A percentile compares a stretch with the other conserved stretches of the same genome.
phyloP scores from a whole-genome alignment of 2,329 filamentous ascomycete genomes.

The Trichoderma asperellum region DNA sequence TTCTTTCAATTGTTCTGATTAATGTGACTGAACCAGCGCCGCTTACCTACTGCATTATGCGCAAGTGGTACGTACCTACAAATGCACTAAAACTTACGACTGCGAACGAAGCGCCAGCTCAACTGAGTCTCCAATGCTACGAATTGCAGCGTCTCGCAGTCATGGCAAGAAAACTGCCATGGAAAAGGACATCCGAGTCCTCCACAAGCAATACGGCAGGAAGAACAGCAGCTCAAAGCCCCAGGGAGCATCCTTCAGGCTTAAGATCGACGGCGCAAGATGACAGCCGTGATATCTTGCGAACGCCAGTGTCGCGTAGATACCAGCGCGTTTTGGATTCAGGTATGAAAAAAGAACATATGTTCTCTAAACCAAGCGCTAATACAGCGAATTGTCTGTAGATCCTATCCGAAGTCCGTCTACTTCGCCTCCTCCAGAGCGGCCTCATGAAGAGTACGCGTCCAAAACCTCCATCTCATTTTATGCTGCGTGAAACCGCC shows the following conservation, averaged over 20 bases:
- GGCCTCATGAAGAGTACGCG: constrained; percentile 51
- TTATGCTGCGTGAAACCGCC: background rate
- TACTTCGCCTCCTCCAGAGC: constrained; percentile 56
- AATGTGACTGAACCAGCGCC: background rate
- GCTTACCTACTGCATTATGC: background rate
- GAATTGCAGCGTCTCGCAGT: background rate
- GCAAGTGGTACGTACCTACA: background rate
- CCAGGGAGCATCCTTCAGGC: background rate
- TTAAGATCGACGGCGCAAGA: background rate
- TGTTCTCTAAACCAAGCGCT: background rate
- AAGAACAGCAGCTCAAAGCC: background rate
- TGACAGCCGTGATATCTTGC: background rate
- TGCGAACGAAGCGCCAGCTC: background rate
- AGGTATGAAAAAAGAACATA: constrained; percentile 31
- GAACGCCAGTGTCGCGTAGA: constrained; percentile 14
- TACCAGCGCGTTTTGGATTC: constrained; percentile 31
- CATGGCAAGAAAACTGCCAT: constrained; percentile 25
- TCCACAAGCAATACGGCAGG: background rate
- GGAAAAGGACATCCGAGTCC: constrained; percentile 5
- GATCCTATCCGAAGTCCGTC: constrained; percentile 47
- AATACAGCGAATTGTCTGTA: constrained; percentile 5
- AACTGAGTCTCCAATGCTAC: background rate
- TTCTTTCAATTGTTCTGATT: background rate
- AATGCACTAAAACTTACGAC: background rate
- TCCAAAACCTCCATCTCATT: background rate